These are phyloP conservation scores for Exophiala bonariae DNA, from an alignment of 2,329 filamentous ascomycete genomes.

Conservation along the genomic window DNA sequence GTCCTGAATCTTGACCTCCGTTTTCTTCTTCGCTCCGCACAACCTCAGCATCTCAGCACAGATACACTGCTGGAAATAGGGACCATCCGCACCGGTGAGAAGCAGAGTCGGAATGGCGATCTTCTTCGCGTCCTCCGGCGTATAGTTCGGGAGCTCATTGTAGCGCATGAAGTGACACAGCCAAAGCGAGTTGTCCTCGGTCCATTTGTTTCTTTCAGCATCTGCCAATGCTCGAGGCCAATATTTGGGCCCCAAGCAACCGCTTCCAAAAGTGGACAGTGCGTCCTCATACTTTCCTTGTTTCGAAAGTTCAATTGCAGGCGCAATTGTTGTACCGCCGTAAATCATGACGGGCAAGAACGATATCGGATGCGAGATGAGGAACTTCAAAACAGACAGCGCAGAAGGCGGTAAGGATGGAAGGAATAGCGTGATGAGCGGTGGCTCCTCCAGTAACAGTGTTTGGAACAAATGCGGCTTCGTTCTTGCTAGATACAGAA, in stretches of 20 bases:
- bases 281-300: constrained; percentile 5
- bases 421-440: constrained; percentile 12
- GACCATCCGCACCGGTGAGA: constrained; percentile 12
- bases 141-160: constrained; percentile 5
- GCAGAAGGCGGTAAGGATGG: constrained; percentile 8
- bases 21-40: constrained; percentile 11
- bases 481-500: constrained; percentile 4
- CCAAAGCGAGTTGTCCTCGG: constrained; percentile 17
- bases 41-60: constrained; percentile 8
- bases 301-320: constrained; percentile 8
- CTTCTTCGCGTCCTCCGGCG: constrained; percentile 1
- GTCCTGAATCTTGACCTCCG: constrained; percentile 7
- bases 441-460: constrained; percentile 16
- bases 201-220: constrained; percentile 8
- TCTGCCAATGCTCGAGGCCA: constrained; percentile 9
- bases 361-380: constrained; percentile 12
- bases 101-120: constrained; percentile 11
- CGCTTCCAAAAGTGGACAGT: constrained; percentile 5
- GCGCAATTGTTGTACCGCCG: constrained; percentile 7
- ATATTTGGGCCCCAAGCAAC: constrained; percentile 11
- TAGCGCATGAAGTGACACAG: constrained; percentile 10
- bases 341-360: constrained; percentile 17
- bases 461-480: constrained; percentile 15
- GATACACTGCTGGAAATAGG: constrained; percentile 10
- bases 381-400: constrained; percentile 10